Conservation (phyloP, 2,329 filamentous ascomycete species). For the Hypoxylon sp. region DNA sequence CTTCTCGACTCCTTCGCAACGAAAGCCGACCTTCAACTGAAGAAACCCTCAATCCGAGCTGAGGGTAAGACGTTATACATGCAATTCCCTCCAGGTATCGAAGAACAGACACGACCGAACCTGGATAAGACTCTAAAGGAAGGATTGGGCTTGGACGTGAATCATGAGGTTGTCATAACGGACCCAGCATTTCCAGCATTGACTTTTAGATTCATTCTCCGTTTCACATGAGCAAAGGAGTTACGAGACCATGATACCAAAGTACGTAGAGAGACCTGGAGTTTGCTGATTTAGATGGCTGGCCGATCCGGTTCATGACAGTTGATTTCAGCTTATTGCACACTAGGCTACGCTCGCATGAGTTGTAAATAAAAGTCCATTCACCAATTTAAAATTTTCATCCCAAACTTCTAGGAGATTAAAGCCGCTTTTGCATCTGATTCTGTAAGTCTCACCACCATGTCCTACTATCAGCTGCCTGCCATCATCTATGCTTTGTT, state of each 20-base stretch:
- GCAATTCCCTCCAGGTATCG: conserved; percentile 83
- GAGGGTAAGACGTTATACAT: conserved; percentile 92
- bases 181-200: conserved; percentile 89
- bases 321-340: neutral
- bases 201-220: conserved; percentile 71
- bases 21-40: conserved; percentile 90
- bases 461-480: neutral
- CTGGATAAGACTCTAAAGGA: conserved; percentile 82
- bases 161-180: conserved; percentile 91
- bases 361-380: conserved; percentile 1
- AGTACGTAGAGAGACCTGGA: conserved; percentile 9
- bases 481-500: neutral
- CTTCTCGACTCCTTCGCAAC: conserved; percentile 88
- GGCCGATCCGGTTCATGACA: neutral
- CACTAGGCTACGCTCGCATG: neutral
- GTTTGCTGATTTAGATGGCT: conserved; percentile 1
- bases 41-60: conserved; percentile 87
- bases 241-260: conserved; percentile 38
- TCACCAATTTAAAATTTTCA: neutral
- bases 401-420: neutral
- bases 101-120: conserved; percentile 88
- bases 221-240: conserved; percentile 56
- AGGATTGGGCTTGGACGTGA: conserved; percentile 75
- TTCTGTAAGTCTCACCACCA: too few relatives aligned
- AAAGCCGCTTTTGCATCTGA: neutral